A percentile compares a stretch with the other conserved stretches of the same genome.
These are phyloP conservation scores for Ceratobasidium sp. DNA, from an alignment of 1,284 basidiomycete genomes.

Conservation along the genomic window DNA sequence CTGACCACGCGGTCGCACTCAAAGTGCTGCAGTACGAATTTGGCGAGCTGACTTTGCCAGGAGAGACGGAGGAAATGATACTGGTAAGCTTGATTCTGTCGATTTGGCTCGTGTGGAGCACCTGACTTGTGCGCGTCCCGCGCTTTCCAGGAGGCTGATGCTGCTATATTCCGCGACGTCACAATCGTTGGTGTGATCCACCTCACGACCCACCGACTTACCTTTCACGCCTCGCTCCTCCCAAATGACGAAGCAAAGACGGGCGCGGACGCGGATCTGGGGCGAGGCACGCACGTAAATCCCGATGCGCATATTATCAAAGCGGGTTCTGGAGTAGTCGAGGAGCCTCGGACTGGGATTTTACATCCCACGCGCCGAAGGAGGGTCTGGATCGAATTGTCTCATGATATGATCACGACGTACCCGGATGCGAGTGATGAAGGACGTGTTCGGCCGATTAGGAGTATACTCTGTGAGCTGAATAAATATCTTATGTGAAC, in stretches of 20 bases:
- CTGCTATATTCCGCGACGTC: constrained; percentile 40
- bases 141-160: constrained; percentile 19
- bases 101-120: background rate
- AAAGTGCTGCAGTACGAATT: constrained; percentile 34
- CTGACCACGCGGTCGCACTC: constrained; percentile 24
- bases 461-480: constrained; percentile 64
- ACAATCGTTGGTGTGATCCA: constrained; percentile 66
- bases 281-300: constrained; percentile 51
- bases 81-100: background rate
- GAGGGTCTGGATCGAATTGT: constrained; percentile 70
- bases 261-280: background rate
- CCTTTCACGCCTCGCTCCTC: constrained; percentile 73
- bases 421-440: constrained; percentile 68
- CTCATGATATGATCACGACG: constrained; percentile 69
- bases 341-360: constrained; percentile 49
- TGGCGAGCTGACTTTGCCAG: constrained; percentile 26
- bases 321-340: constrained; percentile 65
- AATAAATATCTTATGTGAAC: constrained; percentile 26
- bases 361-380: constrained; percentile 9
- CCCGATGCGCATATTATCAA: constrained; percentile 55
- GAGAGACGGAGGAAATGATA: constrained; percentile 35
- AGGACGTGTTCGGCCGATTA: constrained; percentile 65
- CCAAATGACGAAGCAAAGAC: background rate
- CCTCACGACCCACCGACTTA: constrained; percentile 70
- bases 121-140: background rate